These are phyloP conservation scores for Calocybe gangraenosa DNA, from an alignment of 768 basidiomycete species.

Conservation along the genomic window DNA sequence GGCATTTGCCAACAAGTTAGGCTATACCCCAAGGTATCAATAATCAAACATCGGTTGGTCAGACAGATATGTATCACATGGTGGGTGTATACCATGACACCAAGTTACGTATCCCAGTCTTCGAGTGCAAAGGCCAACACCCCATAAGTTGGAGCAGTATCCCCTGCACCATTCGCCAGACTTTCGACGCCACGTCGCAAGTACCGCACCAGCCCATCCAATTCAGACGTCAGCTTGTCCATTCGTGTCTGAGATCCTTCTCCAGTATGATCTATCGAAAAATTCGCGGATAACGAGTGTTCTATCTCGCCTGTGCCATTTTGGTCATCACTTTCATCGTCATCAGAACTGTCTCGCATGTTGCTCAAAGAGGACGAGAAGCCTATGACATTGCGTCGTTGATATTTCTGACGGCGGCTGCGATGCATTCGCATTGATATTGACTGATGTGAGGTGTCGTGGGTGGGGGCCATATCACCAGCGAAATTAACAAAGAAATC, in stretches of 20 bases:
- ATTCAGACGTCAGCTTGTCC: constrained; percentile 62
- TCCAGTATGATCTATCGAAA: constrained; percentile 24
- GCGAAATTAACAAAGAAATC: constrained; percentile 57
- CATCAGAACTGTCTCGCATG: constrained; percentile 40
- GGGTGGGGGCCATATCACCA: constrained; percentile 55
- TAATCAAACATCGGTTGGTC: no score
- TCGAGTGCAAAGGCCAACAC: constrained; percentile 74
- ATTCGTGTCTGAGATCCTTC: constrained; percentile 46
- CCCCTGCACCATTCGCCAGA: constrained; percentile 56
- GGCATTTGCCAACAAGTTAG: no score
- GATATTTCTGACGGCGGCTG: constrained; percentile 53
- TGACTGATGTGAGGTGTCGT: constrained; percentile 51
- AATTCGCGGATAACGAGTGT: constrained; percentile 38
- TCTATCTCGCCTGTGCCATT: constrained; percentile 22
- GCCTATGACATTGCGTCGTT: constrained; percentile 55
- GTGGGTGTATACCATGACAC: no score
- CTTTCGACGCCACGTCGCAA: constrained; percentile 66
- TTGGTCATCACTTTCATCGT: constrained; percentile 38
- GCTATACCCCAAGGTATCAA: no score
- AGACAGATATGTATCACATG: no score
- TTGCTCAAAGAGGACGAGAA: constrained; percentile 42
- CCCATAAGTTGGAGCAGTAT: constrained; percentile 60
- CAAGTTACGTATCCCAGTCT: constrained; percentile 71
- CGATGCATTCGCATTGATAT: constrained; percentile 55
- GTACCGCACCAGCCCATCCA: constrained; percentile 70